These are phyloP conservation scores for Raffaelea ambrosiae DNA, from an alignment of 2,329 filamentous ascomycete genomes.

Conservation along the genomic window DNA sequence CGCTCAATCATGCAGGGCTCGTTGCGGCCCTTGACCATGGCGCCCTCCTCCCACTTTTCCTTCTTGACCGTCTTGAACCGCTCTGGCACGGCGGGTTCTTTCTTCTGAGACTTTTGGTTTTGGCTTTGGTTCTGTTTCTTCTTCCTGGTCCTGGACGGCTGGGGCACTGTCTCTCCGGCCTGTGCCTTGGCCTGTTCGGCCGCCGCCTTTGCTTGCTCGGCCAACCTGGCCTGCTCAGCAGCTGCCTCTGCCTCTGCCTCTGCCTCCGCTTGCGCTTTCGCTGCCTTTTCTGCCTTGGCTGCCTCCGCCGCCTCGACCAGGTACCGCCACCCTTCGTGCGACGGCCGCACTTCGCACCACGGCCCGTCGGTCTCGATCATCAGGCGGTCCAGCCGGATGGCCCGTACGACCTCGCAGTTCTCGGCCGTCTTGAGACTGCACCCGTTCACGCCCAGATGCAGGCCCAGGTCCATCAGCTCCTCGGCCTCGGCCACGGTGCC, in stretches of 20 bases:
- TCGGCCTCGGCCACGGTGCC: constrained; percentile 79
- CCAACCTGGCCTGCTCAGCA: constrained; percentile 2
- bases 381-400: constrained; percentile 67
- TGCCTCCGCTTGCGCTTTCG: constrained; percentile 3
- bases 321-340: constrained; percentile 75
- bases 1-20: constrained; percentile 82
- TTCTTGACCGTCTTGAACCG: constrained; percentile 86
- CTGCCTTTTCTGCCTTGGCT: constrained; percentile 16
- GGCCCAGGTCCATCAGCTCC: constrained; percentile 67
- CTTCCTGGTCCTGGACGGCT: no score
- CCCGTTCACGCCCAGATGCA: constrained; percentile 92
- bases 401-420: constrained; percentile 76
- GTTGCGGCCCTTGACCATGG: constrained; percentile 91
- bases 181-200: constrained; percentile 2
- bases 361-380: constrained; percentile 97
- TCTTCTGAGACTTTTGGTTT: constrained; percentile 27
- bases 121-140: background rate
- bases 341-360: constrained; percentile 91
- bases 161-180: constrained; percentile 16
- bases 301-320: constrained; percentile 27
- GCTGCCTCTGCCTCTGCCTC: constrained; percentile 7
- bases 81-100: constrained; percentile 58
- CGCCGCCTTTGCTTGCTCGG: background rate
- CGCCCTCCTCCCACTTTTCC: constrained; percentile 82
- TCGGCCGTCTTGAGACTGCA: constrained; percentile 93